These are phyloP conservation scores for Zalerion maritima DNA, from an alignment of 495 filamentous ascomycete genomes.

Conservation along the genomic window DNA sequence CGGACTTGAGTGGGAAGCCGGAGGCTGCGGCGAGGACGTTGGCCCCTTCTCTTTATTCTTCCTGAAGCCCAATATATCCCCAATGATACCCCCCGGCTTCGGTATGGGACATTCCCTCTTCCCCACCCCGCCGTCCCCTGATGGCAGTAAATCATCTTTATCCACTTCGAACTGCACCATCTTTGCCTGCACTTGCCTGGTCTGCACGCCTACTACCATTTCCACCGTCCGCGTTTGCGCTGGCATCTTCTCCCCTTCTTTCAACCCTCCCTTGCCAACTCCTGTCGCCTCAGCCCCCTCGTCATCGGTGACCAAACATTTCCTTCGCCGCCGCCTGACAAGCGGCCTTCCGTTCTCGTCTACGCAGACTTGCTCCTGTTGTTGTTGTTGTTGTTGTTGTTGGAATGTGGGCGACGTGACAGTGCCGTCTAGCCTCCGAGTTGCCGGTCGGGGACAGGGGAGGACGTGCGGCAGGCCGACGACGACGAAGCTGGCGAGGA, in stretches of 20 bases:
- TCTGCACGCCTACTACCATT: conserved; percentile 4
- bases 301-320: no score
- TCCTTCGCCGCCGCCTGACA: conserved; percentile 31
- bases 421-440: conserved; percentile 31
- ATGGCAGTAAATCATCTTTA: conserved; percentile 6
- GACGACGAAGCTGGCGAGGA: conserved; percentile 78
- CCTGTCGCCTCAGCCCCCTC: conserved; percentile 17
- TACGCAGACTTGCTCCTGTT: conserved; percentile 5
- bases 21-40: no score
- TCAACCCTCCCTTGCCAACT: no score
- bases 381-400: conserved; percentile 9
- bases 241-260: conserved; percentile 15
- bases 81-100: conserved; percentile 62
- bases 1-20: no score
- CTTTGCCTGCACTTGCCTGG: conserved; percentile 4
- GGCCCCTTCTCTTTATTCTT: conserved; percentile 10
- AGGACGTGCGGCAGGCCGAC: conserved; percentile 85
- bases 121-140: conserved; percentile 8
- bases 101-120: conserved; percentile 65
- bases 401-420: conserved; percentile 14
- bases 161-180: conserved; percentile 9
- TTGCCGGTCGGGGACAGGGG: conserved; percentile 58
- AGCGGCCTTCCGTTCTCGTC: conserved; percentile 35
- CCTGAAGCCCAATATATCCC: conserved; percentile 57
- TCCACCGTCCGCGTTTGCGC: conserved; percentile 10